Conservation (phyloP, 768 basidiomycete species). For the Macrocybe gigantea region DNA sequence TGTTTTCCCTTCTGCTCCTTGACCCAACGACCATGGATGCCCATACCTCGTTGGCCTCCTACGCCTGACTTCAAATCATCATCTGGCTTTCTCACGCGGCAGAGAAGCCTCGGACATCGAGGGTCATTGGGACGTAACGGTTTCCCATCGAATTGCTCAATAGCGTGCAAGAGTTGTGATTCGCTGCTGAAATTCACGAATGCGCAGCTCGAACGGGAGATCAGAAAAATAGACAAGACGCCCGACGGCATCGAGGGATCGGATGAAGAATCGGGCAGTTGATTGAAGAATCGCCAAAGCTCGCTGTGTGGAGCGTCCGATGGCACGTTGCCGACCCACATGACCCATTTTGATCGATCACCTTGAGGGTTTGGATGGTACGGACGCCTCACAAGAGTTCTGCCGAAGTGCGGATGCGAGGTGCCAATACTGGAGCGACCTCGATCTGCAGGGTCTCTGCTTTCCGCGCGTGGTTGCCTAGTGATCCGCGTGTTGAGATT, state of each 20-base stretch:
- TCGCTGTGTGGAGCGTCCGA: constrained; percentile 80
- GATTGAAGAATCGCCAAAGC: constrained; percentile 78
- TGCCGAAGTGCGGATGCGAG: too few species aligned
- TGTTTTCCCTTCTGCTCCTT: constrained; percentile 48
- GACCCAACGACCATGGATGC: constrained; percentile 82
- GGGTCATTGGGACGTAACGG: constrained; percentile 65
- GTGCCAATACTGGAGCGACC: too few species aligned
- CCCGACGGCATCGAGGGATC: constrained; percentile 31
- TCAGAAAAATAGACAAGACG: constrained; percentile 84
- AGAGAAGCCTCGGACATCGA: constrained; percentile 74
- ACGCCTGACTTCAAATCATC: constrained; percentile 90
- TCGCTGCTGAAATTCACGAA: constrained; percentile 85
- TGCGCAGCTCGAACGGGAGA: constrained; percentile 91
- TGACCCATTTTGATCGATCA: constrained; percentile 85
- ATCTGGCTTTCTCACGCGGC: constrained; percentile 71
- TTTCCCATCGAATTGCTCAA: constrained; percentile 65
- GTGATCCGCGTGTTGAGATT: too few species aligned
- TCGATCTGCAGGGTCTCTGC: too few species aligned
- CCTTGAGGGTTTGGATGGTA: constrained; percentile 71
- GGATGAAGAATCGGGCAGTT: constrained; percentile 5
- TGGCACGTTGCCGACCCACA: constrained; percentile 96
- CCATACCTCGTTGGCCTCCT: constrained; percentile 82
- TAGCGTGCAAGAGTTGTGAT: constrained; percentile 56
- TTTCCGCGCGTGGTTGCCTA: too few species aligned
- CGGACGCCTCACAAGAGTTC: constrained; percentile 25